Conservation (phyloP, 352 stramenopile genomes). For the Globisporangium acanthophoron region DNA sequence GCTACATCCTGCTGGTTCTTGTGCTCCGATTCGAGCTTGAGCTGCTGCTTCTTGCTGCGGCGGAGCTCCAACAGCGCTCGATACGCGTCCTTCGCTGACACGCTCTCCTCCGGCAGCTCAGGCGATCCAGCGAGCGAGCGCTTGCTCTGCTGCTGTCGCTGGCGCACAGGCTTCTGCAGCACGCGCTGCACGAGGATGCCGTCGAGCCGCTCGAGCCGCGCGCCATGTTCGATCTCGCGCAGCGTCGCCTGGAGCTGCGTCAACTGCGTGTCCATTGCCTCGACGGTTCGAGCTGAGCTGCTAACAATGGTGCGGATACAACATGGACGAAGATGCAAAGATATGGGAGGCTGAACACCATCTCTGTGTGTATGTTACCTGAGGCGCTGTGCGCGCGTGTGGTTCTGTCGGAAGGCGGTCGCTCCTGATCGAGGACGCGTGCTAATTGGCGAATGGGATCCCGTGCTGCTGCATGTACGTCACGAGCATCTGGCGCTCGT, state of each 20-base stretch:
- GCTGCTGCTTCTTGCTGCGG: conserved; percentile 13
- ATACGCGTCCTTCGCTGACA: conserved; percentile 33
- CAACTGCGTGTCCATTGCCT: conserved; percentile 21
- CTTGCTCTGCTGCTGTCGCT: not conserved
- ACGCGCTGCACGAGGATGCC: conserved; percentile 44
- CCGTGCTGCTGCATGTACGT: conserved; percentile 82
- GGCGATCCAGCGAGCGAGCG: not conserved
- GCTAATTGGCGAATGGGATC: conserved; percentile 34
- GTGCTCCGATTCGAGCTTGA: not conserved
- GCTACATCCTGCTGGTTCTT: conserved; percentile 1
- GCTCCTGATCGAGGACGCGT: too few species aligned
- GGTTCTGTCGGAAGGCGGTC: too few species aligned
- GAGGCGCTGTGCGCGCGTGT: too few species aligned
- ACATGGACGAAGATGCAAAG: too few species aligned
- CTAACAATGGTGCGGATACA: too few species aligned
- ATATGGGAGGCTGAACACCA: too few species aligned
- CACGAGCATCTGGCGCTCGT: conserved; percentile 73
- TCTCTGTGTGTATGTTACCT: too few species aligned
- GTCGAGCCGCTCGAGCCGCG: conserved; percentile 42
- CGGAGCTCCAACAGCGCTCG: conserved; percentile 31
- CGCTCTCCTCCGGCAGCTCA: conserved; percentile 1
- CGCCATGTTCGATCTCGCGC: conserved; percentile 48
- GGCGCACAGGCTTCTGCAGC: conserved; percentile 18
- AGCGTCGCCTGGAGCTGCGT: conserved; percentile 41
- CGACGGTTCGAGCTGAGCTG: too few species aligned